Evolutionary conservation across 192 early-diverging fungal species (phyloP), one percentile per base, ranked within the genome.

Genomic region (Coemansia sp.): DNA sequence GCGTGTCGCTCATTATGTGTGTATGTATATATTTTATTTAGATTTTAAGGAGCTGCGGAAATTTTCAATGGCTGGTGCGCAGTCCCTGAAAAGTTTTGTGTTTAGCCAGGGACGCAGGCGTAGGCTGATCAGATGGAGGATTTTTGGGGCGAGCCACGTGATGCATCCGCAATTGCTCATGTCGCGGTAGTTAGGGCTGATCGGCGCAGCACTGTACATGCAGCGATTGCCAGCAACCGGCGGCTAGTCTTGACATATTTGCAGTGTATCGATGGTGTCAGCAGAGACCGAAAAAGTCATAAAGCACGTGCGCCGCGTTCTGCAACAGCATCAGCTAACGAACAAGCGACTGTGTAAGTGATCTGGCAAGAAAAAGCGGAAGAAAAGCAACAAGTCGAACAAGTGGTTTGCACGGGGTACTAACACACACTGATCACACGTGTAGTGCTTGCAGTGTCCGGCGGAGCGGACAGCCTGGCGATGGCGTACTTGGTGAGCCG

Each of bases 391-490:
- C n/a, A n/a, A n/a, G n/a, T n/a, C n/a, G n/a, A n/a, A n/a, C n/a
- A n/a, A n/a, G n/a, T n/a, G n/a, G n/a, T n/a, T n/a, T n/a, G n/a
- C n/a, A n/a, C n/a, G n/a, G n/a, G n/a, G n/a, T n/a, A n/a, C n/a
- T 7, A 54, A 39, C 4, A 17, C n/a, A 14, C 17, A 22, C 2
- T n/a, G n/a, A n/a, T n/a, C n/a, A n/a, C n/a, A n/a, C n/a, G n/a
- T n/a, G n/a, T 64, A 57, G 42, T 79, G 66, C 42, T 80, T n/a
- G 78, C 78, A 0, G 62, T 80, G 33, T 80, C 78, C 2, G 78
- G 78, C 30, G 78, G 78, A 2, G 78, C 71, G 6, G 78, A 80
- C 53, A 80, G 78, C 49, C 74, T 80, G 71, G 78, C 78, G 44
- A 57, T 80, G 24, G 71, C 78, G 23, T 80, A 64, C 49, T 17